These are phyloP conservation scores for Dactylellina cionopaga DNA, from an alignment of 2,329 filamentous ascomycete genomes.

Conservation along the genomic window DNA sequence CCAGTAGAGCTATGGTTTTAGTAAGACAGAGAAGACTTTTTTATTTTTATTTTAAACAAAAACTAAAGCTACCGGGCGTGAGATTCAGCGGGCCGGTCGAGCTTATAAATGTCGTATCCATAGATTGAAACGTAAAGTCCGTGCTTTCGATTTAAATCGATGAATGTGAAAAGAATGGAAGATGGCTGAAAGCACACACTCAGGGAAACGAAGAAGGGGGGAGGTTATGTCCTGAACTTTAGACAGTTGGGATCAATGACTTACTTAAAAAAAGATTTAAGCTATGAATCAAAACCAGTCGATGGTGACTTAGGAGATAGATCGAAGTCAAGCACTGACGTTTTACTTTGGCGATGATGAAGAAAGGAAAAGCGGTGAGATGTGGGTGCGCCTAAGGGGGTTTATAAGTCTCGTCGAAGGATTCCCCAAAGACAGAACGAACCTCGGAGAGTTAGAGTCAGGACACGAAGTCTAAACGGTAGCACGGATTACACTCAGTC, in stretches of 20 bases:
- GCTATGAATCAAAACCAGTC: slow-evolving; percentile 44
- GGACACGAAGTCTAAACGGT: slow-evolving; percentile 49
- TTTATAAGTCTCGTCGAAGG: slow-evolving; percentile 47
- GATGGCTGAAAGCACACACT: slow-evolving; percentile 5
- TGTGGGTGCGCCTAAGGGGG: slow-evolving; percentile 41
- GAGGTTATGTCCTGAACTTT: slow-evolving; percentile 46
- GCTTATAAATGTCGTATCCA: slow-evolving; percentile 25
- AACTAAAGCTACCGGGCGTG: background rate
- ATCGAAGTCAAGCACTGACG: slow-evolving; percentile 42
- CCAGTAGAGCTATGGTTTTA: slow-evolving; percentile 21
- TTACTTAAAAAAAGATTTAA: too few species aligned
- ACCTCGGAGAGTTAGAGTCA: slow-evolving; percentile 44
- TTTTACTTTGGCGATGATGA: slow-evolving; percentile 28
- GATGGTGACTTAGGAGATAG: slow-evolving; percentile 42
- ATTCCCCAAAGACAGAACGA: slow-evolving; percentile 39
- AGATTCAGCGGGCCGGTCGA: background rate
- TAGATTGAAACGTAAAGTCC: slow-evolving; percentile 10
- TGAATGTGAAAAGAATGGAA: background rate
- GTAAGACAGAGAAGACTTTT: slow-evolving; percentile 43
- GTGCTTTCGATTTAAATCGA: slow-evolving; percentile 11
- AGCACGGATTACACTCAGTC: slow-evolving; percentile 36
- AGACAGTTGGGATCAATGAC: slow-evolving; percentile 23
- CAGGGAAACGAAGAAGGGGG: background rate
- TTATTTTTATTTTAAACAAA: too few species aligned
- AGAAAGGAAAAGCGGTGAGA: slow-evolving; percentile 15